Percentiles rank a stretch among this genome's conserved stretches.
Conservation (phyloP, 768 basidiomycete genomes). For the Sistotremastrum niveocremeum region DNA sequence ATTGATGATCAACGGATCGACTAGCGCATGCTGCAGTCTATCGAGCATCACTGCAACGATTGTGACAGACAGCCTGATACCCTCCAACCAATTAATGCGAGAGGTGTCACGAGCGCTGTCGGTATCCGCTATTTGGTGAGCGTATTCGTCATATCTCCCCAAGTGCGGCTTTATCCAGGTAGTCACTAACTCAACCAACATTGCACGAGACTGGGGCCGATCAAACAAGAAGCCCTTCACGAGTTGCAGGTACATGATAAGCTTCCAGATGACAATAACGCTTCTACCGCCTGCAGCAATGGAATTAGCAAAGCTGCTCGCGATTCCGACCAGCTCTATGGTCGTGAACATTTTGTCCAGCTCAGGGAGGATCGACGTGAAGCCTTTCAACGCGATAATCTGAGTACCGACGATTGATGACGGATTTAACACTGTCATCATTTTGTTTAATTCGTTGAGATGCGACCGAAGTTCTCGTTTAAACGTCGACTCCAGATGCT, state of each 20-base stretch:
- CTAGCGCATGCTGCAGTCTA: conserved; percentile 70
- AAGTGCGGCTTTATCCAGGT: conserved; percentile 95
- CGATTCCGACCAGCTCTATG: conserved; percentile 76
- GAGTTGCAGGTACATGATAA: conserved; percentile 88
- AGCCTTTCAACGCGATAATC: conserved; percentile 86
- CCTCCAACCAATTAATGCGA: conserved; percentile 82
- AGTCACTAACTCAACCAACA: conserved; percentile 77
- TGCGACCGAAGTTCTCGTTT: conserved; percentile 71
- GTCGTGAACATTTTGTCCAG: conserved; percentile 67
- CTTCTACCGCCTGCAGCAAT: conserved; percentile 66
- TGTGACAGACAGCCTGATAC: conserved; percentile 78
- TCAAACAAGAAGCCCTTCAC: conserved; percentile 84
- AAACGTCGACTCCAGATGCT: conserved; percentile 76
- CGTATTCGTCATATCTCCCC: conserved; percentile 78
- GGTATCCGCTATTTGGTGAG: conserved; percentile 48
- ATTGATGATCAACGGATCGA: conserved; percentile 45
- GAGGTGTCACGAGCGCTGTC: conserved; percentile 57
- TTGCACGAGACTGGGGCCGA: conserved; percentile 58
- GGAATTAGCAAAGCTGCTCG: conserved; percentile 70
- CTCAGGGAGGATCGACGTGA: conserved; percentile 83
- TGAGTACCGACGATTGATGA: conserved; percentile 92
- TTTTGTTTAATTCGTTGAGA: conserved; percentile 65
- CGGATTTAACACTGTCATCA: conserved; percentile 75
- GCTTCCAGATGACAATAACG: conserved; percentile 84
- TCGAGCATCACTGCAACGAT: conserved; percentile 84